Base-by-base conservation (phyloP, 148 eudicot genomes). In the Chenopodium suecicum region DNA sequence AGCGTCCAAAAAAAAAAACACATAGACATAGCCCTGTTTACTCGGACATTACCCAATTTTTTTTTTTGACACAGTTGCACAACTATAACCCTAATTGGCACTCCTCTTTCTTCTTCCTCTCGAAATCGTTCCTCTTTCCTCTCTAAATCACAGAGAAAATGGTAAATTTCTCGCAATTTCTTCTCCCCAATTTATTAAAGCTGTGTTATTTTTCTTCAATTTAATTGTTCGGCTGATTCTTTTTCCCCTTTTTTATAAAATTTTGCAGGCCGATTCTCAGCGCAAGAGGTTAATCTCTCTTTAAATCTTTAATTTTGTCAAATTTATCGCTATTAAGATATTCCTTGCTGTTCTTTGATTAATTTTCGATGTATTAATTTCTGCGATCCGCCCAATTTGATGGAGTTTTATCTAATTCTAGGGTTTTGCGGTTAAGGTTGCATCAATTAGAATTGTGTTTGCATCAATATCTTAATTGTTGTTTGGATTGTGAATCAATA, bases 231-330 rank as follows among this genome's bases (percentile, higher is more conserved):
- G 14, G 67, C 64, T 67, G 34, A 29, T 50, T 19, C 47, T 5
- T 58, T 13, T 9, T 29, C 32, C 2, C 27, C 70, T 72, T 34
- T 77, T 52, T 47, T 2, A 7, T 47, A 7, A 1, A 56, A 19
- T 77, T 85, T 83, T 56, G 87, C 93, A 93, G 97, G 91, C 92
- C n/a, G 97, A 91, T 83, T 89, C 94, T 85, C 94, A 89, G 78
- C 93, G 97, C 44, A 87, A 81, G 85, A 88, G 97, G 97, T 90
- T 83, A 74, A 3, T 68, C 4, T 81, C 74, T 37, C 41, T 0
- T 20, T 6, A 7, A 70, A 0, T 25, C 20, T 20, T 41, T 2
- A 7, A 70, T 37, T 76, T 56, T 17, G n/a, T 13, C 54, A 44
- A 11, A 41, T 44, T 23, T 1, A 56, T 12, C n/a, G 73, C 37